A percentile compares a stretch with the other conserved stretches of the same genome.
phyloP scores from a whole-genome alignment of 352 stramenopile species.

The Hyaloperonospora arabidopsidis region DNA sequence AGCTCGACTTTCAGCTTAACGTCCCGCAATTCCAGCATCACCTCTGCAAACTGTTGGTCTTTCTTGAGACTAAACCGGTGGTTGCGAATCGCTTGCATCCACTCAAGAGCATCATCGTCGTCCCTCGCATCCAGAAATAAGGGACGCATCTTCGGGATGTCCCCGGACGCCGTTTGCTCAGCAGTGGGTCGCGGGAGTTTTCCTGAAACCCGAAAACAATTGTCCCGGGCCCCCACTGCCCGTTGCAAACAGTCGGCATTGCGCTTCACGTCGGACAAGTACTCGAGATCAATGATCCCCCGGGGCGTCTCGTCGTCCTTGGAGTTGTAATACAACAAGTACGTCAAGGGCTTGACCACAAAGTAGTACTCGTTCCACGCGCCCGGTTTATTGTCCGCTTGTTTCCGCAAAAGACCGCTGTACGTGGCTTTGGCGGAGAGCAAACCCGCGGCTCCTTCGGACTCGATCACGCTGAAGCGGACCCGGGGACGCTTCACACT shows the following conservation, averaged over 20 bases:
- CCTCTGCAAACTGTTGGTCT: conserved; percentile 33
- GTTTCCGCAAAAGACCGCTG: conserved; percentile 59
- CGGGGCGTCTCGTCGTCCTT: conserved; percentile 51
- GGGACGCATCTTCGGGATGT: conserved; percentile 48
- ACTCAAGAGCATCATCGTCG: conserved; percentile 40
- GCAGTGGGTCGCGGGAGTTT: conserved; percentile 37
- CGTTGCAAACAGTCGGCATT: conserved; percentile 72
- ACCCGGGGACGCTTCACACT: conserved; percentile 41
- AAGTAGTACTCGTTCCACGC: conserved; percentile 81
- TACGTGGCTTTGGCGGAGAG: conserved; percentile 44
- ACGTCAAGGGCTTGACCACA: conserved; percentile 60
- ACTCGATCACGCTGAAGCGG: conserved; percentile 42
- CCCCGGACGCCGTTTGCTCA: conserved; percentile 29
- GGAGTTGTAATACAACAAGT: conserved; percentile 81
- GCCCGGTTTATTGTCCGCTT: conserved; percentile 72
- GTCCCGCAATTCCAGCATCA: conserved; percentile 31
- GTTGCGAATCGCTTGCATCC: conserved; percentile 62
- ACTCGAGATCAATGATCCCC: conserved; percentile 76
- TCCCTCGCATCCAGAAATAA: conserved; percentile 61
- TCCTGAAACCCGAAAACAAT: conserved; percentile 67
- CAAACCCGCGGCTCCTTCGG: conserved; percentile 34
- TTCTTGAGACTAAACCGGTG: conserved; percentile 59
- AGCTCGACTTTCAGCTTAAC: conserved; percentile 28
- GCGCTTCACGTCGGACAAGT: conserved; percentile 61
- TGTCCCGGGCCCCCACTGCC: conserved; percentile 47